These are phyloP conservation scores for Cyberlindnera xishuangbannaensis DNA, from an alignment of 805 yeast genomes.

Conservation along the genomic window DNA sequence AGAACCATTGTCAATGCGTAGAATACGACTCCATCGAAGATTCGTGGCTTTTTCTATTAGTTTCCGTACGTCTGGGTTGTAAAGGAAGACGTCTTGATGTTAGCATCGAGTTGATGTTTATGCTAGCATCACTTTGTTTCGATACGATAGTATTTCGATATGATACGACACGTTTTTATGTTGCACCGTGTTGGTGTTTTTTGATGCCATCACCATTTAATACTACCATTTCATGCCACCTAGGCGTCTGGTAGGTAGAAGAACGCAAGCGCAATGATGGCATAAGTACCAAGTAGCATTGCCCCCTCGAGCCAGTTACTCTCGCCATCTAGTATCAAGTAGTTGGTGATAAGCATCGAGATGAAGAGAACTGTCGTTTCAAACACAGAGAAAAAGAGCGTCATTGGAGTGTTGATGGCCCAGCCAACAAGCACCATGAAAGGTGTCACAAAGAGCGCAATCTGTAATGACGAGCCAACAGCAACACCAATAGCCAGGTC, in stretches of 20 bases:
- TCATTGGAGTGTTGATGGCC: constrained; percentile 87
- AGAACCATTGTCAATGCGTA: too few species aligned
- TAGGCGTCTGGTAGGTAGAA: constrained; percentile 69
- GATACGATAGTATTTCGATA: too few species aligned
- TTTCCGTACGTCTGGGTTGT: too few species aligned
- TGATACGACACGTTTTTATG: too few species aligned
- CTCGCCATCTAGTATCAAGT: constrained; percentile 87
- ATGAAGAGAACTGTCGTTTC: constrained; percentile 91
- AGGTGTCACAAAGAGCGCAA: constrained; percentile 93
- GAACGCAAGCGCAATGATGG: constrained; percentile 85
- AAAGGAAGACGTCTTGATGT: too few species aligned
- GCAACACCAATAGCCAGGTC: constrained; percentile 97
- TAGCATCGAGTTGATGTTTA: too few species aligned
- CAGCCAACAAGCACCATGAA: constrained; percentile 94
- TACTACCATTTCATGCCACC: too few species aligned
- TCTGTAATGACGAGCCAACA: constrained; percentile 91
- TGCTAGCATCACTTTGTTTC: too few species aligned
- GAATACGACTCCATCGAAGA: too few species aligned
- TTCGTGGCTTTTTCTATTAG: too few species aligned
- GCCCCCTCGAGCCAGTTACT: constrained; percentile 97
- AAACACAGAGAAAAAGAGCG: constrained; percentile 82
- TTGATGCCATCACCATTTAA: too few species aligned
- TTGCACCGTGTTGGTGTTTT: too few species aligned
- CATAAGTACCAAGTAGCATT: constrained; percentile 81
- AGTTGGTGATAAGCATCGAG: constrained; percentile 82